phyloP scores from a whole-genome alignment of 441 rosid species.

The Geranium incanum region DNA sequence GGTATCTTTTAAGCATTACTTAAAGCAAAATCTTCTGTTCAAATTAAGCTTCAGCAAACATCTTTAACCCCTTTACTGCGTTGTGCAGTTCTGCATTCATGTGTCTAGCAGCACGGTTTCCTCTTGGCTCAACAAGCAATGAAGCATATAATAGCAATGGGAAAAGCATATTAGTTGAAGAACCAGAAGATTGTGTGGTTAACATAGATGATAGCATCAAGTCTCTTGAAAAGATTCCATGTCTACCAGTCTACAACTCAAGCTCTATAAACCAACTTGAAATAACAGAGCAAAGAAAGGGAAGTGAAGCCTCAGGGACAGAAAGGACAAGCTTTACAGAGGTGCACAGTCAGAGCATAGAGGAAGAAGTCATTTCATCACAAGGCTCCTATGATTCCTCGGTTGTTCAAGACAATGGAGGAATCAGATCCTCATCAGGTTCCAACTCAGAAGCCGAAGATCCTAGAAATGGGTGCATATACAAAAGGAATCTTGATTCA shows the following conservation, averaged over 20 bases:
- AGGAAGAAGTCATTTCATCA: conserved; percentile 63
- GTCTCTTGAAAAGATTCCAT: conserved; percentile 32
- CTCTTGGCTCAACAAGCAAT: conserved; percentile 40
- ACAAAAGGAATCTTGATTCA: conserved; percentile 25
- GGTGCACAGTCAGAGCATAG: conserved; percentile 40
- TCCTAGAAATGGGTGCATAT: conserved; percentile 31
- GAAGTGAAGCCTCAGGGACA: conserved; percentile 30
- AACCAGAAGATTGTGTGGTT: conserved; percentile 47
- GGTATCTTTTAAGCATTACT: conserved; percentile 40
- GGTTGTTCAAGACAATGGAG: conserved; percentile 35
- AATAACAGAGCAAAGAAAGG: conserved; percentile 35
- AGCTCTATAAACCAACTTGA: conserved; percentile 29
- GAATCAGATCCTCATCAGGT: conserved; percentile 44
- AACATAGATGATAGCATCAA: conserved; percentile 34
- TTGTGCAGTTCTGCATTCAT: conserved; percentile 91
- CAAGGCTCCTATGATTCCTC: conserved; percentile 51
- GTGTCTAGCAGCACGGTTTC: conserved; percentile 75
- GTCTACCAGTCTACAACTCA: conserved; percentile 31
- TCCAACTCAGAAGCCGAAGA: conserved; percentile 57
- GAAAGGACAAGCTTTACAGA: conserved; percentile 38
- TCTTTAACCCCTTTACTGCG: conserved; percentile 21
- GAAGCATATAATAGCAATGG: conserved; percentile 23
- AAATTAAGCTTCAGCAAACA: conserved; percentile 15
- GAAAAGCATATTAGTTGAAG: conserved; percentile 42
- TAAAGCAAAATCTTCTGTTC: conserved; percentile 15